Evolutionary conservation across 306 rosid genomes (phyloP), one percentile per base, ranked within the genome.

Genomic region (Trifolium dubium): DNA sequence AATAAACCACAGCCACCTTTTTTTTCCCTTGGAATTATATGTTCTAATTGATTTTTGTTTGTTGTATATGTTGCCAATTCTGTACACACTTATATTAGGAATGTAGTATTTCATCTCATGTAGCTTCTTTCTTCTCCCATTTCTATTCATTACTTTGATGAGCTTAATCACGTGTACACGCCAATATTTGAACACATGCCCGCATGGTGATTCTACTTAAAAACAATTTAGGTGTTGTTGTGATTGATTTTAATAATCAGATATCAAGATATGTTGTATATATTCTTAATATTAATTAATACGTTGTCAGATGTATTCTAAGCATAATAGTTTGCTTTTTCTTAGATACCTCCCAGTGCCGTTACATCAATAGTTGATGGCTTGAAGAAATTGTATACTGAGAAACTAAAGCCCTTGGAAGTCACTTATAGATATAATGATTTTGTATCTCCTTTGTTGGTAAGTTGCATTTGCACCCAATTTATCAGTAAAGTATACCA

Each of bases 311-410:
- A 72, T 69, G 32, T 66, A 66, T 32, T 71, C 50, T 77, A 13
- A 43, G 31, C 56, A 40, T 67, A 18, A 49, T 39, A 14, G 29
- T 68, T 79, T 74, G 32, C 18, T 69, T 73, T 68, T 75, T 71
- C 44, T 43, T 87, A 92, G 99, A 47, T 90, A 54, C 86, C 99
- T 60, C 81, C 56, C 47, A 75, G 53, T 68, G 83, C 90, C 46
- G 96, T 94, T 39, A 94, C 99, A 66, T 94, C 99, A 59, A 92
- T 94, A 70, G 37, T 74, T 76, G 96, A 94, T 77, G 99, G 98
- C 67, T 82, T 94, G 83, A 94, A 92, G 86, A 92, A 71, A 80
- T 70, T 94, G 80, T 92, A 94, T 58, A 69, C 51, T 34, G 95
- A 92, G 82, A 92, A 87, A 78, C 83, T 94, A 10, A 90, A 89